phyloP scores from a whole-genome alignment of 2,329 filamentous ascomycete species.

The Dothistroma pini region DNA sequence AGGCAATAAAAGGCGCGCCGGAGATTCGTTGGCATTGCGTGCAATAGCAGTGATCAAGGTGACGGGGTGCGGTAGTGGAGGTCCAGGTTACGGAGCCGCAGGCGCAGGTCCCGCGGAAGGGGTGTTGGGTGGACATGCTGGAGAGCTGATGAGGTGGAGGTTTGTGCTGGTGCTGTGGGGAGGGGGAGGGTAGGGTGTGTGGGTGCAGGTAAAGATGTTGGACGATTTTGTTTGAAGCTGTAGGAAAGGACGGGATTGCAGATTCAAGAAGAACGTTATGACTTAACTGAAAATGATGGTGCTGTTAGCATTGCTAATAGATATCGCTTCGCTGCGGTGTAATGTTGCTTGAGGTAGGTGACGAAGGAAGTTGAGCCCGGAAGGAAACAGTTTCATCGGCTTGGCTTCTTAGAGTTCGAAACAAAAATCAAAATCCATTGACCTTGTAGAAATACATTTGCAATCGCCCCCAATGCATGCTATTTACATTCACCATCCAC shows the following conservation, averaged over 20 bases:
- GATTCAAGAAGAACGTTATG: neutral
- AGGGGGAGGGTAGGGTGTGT: neutral
- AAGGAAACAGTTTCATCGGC: neutral
- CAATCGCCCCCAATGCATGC: neutral
- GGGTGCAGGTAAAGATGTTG: too few species aligned
- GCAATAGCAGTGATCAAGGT: conserved; percentile 26
- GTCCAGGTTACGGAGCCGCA: conserved; percentile 17
- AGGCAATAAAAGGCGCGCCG: conserved; percentile 22
- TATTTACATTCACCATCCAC: neutral
- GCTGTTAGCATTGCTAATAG: neutral
- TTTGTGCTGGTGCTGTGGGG: neutral
- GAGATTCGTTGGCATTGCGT: conserved; percentile 23
- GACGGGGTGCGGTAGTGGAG: conserved; percentile 7
- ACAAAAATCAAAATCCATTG: too few species aligned
- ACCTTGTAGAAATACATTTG: too few species aligned
- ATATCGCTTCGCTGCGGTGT: neutral
- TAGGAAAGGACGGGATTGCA: neutral
- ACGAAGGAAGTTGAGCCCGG: neutral
- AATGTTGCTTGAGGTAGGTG: neutral
- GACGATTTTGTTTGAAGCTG: neutral
- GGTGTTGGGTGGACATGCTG: neutral
- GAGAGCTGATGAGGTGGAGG: neutral
- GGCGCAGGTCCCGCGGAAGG: conserved; percentile 16
- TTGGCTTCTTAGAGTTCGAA: too few species aligned
- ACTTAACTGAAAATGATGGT: neutral